Conservation (phyloP, 306 rosid species). For the Sindora glabra region DNA sequence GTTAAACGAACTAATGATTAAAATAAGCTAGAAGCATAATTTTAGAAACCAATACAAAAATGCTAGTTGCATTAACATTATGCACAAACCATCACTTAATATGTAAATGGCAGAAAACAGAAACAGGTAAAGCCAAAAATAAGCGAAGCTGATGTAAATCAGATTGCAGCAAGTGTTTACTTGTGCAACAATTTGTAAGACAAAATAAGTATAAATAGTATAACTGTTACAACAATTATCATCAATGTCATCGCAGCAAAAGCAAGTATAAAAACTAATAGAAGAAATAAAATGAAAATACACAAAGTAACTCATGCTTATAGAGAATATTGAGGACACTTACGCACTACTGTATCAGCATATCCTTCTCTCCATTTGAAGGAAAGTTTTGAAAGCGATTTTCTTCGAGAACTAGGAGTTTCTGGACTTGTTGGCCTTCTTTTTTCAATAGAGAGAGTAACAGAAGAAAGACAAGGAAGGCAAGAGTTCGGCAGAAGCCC, state of each 20-base stretch:
- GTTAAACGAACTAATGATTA: constrained; percentile 1
- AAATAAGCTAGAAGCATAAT: constrained; percentile 3
- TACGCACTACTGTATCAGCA: constrained; percentile 47
- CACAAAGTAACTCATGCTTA: not conserved
- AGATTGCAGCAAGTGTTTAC: no score
- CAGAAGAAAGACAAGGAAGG: constrained; percentile 55
- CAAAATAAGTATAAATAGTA: no score
- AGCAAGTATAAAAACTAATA: not conserved
- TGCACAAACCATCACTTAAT: no score
- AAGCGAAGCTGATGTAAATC: no score
- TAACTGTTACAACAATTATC: no score
- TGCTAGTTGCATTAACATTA: no score
- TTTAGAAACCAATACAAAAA: not conserved
- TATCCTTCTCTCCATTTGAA: constrained; percentile 75
- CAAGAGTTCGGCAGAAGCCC: constrained; percentile 58
- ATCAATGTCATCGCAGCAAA: no score
- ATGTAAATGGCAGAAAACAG: no score
- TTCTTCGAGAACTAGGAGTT: constrained; percentile 40
- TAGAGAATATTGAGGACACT: constrained; percentile 23
- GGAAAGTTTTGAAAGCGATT: constrained; percentile 54
- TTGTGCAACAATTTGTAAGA: no score
- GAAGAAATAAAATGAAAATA: not conserved
- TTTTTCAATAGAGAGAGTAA: constrained; percentile 34
- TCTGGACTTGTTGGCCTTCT: constrained; percentile 52
- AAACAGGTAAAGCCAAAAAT: no score